Base-by-base conservation (phyloP, 2,329 filamentous ascomycete species). In the Pseudocercospora fuligena region DNA sequence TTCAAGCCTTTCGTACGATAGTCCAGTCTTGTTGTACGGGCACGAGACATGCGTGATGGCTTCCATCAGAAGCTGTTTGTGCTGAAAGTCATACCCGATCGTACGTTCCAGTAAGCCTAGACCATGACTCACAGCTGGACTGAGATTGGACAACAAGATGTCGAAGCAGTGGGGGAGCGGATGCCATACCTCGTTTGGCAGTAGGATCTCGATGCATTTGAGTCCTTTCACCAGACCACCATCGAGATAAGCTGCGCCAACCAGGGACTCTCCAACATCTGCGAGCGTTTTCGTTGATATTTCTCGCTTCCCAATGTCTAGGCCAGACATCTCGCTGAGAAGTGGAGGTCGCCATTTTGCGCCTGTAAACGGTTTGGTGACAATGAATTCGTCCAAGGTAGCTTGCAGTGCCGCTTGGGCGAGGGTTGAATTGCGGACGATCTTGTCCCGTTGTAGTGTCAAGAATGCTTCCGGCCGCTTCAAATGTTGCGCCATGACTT, bases 231-330 rank as follows among this genome's bases (percentile, higher is more conserved):
- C 57, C 14, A 91, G 80, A 0, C 91, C 91, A 0, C 92, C 91
- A 61, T 92, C 86, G 0, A 91, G 67, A 72, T 87, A 93, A 0
- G 91, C 86, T 0, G 89, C 91, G 0, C 93, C 94, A 21, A 97
- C 90, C 0, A 97, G 82, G 0, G 94, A 87, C 76, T 98, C 94
- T 0, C 97, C 86, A 0, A 97, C 89, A 73, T 98, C 94, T 3
- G 94, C 94, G 7, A 97, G 85, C 0, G 87, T 87, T 76, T 98
- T 98, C 1, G 88, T 90, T 0, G 92, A 90, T 33, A 93, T 75
- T 14, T 76, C 73, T 5, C 83, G 79, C 21, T 21, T 56, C 9
- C 47, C 47, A 27, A 54, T 73, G 78, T 67, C 40, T 72, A 63
- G 65, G 62, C 58, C 27, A 59, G 82, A 67, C 1, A 82, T 73